Conservation (phyloP, 805 yeast species). For the Schwanniomyces sp. region DNA sequence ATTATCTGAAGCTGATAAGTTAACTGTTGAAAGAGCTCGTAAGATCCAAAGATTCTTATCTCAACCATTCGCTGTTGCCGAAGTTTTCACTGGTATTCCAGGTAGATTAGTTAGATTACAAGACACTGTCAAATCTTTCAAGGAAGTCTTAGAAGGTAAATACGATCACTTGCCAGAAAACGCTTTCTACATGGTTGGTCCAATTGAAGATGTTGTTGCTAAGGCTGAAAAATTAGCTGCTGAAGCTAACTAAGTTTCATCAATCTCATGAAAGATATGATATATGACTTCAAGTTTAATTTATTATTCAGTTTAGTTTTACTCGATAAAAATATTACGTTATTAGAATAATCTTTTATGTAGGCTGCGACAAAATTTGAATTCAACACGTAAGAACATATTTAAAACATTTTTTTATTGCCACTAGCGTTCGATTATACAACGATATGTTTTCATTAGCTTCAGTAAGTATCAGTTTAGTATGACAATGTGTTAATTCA, state of each 20-base stretch:
- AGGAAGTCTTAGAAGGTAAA: constrained; percentile 96
- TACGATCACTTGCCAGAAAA: constrained; percentile 98
- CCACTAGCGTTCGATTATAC: background rate
- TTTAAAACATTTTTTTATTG: background rate
- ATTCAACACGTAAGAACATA: background rate
- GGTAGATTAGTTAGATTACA: constrained; percentile 96
- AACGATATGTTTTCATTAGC: constrained; percentile 23
- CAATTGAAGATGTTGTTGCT: constrained; percentile 97
- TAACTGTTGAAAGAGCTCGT: constrained; percentile 99
- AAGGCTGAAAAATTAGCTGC: constrained; percentile 99
- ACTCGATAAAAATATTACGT: constrained; percentile 9
- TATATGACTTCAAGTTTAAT: constrained; percentile 9
- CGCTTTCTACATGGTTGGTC: constrained; percentile 99
- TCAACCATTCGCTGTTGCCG: constrained; percentile 99
- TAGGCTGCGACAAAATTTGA: background rate
- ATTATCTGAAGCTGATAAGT: constrained; percentile 97
- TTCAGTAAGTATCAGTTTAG: constrained; percentile 18
- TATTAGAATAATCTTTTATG: constrained; percentile 6
- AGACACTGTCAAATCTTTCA: constrained; percentile 94
- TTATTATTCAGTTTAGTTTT: constrained; percentile 10
- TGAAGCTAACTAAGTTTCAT: constrained; percentile 63
- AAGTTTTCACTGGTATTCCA: constrained; percentile 99
- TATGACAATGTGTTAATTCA: background rate
- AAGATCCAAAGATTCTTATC: constrained; percentile 99
- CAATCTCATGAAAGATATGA: constrained; percentile 6